Conservation (phyloP, 495 filamentous ascomycete genomes). For the Podospora australis region DNA sequence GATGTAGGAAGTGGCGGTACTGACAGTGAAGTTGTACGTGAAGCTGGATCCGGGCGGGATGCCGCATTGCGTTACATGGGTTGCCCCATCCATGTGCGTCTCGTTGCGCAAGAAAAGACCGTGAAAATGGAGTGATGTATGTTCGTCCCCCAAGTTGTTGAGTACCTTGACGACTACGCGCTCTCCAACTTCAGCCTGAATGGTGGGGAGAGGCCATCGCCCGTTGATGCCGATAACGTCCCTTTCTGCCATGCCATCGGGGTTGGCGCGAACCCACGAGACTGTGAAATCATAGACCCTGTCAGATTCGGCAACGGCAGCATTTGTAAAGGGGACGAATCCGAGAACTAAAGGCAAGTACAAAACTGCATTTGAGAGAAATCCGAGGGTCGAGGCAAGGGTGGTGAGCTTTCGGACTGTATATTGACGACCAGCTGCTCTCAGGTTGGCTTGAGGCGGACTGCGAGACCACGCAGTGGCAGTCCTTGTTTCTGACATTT, state of each 20-base stretch:
- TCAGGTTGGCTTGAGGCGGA: no score
- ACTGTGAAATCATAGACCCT: conserved; percentile 76
- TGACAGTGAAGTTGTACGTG: conserved; percentile 76
- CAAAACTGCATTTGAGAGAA: no score
- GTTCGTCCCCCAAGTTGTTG: conserved; percentile 66
- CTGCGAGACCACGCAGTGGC: no score
- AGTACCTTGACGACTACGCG: conserved; percentile 62
- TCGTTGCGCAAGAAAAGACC: conserved; percentile 67
- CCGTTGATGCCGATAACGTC: conserved; percentile 75
- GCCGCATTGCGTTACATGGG: conserved; percentile 60
- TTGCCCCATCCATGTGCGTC: conserved; percentile 67
- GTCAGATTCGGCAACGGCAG: no score
- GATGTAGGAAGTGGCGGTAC: no score
- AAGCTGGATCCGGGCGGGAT: conserved; percentile 57
- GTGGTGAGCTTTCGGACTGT: no score
- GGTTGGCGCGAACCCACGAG: conserved; percentile 73
- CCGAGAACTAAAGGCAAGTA: no score
- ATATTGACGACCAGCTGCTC: no score
- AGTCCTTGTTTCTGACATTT: no score
- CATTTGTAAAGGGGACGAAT: no score
- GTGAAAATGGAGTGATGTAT: conserved; percentile 68
- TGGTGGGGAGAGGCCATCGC: conserved; percentile 67
- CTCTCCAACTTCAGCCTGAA: conserved; percentile 66
- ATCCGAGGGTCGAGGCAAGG: no score
- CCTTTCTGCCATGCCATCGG: conserved; percentile 62